Evolutionary conservation across 805 yeast genomes (phyloP).

Genomic region (Suhomyces sp.): DNA sequence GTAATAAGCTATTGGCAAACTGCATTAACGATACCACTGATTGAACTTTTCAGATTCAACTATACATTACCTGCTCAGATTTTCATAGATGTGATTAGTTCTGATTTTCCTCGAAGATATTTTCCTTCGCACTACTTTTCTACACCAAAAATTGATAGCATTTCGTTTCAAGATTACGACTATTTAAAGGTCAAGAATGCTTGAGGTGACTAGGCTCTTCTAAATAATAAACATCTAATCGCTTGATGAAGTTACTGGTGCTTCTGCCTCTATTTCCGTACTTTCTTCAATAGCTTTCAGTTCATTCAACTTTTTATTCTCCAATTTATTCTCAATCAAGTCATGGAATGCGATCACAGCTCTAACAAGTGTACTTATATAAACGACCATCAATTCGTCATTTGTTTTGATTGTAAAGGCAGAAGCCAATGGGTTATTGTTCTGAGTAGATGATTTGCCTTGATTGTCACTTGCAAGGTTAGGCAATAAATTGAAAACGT

Average conservation of each 20-base stretch:
- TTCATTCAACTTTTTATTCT: slow-evolving; percentile 51
- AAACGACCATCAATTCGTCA: slow-evolving; percentile 93
- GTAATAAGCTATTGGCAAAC: not conserved
- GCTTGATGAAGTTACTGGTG: not conserved
- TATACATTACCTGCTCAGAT: not conserved
- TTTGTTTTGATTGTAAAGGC: slow-evolving; percentile 92
- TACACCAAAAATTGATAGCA: not conserved
- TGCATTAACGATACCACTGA: not conserved
- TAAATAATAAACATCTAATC: not conserved
- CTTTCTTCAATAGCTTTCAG: slow-evolving; percentile 10
- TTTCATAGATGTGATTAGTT: not conserved
- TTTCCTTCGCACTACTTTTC: not conserved
- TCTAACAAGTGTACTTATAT: slow-evolving; percentile 84
- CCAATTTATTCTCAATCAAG: slow-evolving; percentile 91
- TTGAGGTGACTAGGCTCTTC: not conserved
- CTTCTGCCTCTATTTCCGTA: not conserved
- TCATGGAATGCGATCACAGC: slow-evolving; percentile 96
- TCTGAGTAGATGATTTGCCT: slow-evolving; percentile 13
- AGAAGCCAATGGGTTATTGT: slow-evolving; percentile 57
- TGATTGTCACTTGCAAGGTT: slow-evolving; percentile 47
- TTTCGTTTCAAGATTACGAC: not conserved
- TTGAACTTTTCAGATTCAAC: not conserved
- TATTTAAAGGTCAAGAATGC: not conserved
- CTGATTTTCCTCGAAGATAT: not conserved
- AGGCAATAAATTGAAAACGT: slow-evolving; percentile 89